Evolutionary conservation across 441 rosid genomes (phyloP).

Genomic region (Isatis lusitanica): DNA sequence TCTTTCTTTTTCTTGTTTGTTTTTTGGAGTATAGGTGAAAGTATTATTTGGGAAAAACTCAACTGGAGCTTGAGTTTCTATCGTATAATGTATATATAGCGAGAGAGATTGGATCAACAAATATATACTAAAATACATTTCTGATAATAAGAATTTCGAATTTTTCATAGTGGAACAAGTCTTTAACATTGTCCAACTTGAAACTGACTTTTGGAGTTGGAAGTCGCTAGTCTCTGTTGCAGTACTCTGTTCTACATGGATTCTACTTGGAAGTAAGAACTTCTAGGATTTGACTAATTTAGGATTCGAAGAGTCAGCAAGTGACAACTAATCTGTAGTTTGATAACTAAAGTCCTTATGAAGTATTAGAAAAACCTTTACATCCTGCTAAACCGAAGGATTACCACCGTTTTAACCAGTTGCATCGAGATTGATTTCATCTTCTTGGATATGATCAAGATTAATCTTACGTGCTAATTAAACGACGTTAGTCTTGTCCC

Average conservation of each 20-base stretch:
- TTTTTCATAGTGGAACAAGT: background rate
- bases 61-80: background rate
- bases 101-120: slow-evolving; percentile 13
- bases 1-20: background rate
- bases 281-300: background rate
- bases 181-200: background rate
- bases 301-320: background rate
- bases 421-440: background rate
- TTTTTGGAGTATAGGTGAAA: slow-evolving; percentile 18
- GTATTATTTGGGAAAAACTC: slow-evolving; percentile 20
- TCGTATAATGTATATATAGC: slow-evolving; percentile 16
- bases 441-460: background rate
- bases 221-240: background rate
- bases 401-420: background rate
- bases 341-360: background rate
- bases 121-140: background rate
- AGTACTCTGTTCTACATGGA: background rate
- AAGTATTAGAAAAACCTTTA: too few species aligned
- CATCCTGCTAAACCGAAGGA: background rate
- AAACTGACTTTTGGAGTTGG: background rate
- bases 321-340: background rate
- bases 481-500: too few species aligned
- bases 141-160: background rate
- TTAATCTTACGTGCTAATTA: background rate
- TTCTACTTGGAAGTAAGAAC: background rate